A percentile compares a stretch with the other conserved stretches of the same genome.
Evolutionary conservation across 768 basidiomycete species (phyloP).

Genomic region (Hericium rajendrae): DNA sequence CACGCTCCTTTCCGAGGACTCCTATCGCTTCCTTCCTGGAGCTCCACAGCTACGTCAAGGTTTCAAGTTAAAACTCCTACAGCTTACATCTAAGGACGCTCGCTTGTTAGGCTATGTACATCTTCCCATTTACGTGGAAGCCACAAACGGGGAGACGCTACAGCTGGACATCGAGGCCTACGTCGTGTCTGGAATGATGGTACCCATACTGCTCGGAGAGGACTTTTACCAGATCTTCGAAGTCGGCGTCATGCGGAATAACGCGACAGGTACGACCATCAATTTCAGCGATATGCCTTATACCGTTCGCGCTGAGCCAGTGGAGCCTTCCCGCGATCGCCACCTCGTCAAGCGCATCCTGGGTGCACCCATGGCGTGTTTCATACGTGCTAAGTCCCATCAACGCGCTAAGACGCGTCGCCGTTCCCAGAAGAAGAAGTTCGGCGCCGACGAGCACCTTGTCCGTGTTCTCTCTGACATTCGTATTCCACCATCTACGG

Average conservation of each 20-base stretch:
- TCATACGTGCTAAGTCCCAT: neutral
- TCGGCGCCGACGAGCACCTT: neutral
- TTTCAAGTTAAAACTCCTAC: neutral
- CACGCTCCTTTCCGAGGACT: neutral
- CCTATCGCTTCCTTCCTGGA: neutral
- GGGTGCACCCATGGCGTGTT: neutral
- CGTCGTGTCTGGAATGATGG: slow-evolving; percentile 19
- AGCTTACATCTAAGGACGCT: neutral
- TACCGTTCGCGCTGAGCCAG: neutral
- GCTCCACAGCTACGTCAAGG: neutral
- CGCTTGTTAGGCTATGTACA: slow-evolving; percentile 10
- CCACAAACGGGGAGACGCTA: slow-evolving; percentile 16
- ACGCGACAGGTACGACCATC: slow-evolving; percentile 4
- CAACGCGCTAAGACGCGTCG: neutral
- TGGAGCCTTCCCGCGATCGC: neutral
- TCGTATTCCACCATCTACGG: neutral
- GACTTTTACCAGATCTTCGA: slow-evolving; percentile 20
- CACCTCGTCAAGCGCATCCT: neutral
- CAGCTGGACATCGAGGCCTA: slow-evolving; percentile 18
- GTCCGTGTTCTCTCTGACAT: too few species aligned
- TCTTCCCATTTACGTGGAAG: slow-evolving; percentile 18
- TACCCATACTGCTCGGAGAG: slow-evolving; percentile 22
- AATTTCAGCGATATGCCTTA: neutral
- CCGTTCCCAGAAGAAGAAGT: neutral
- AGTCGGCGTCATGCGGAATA: slow-evolving; percentile 6